Base-by-base conservation (phyloP, 176 grass and related monocot genomes). In the Areca catechu region DNA sequence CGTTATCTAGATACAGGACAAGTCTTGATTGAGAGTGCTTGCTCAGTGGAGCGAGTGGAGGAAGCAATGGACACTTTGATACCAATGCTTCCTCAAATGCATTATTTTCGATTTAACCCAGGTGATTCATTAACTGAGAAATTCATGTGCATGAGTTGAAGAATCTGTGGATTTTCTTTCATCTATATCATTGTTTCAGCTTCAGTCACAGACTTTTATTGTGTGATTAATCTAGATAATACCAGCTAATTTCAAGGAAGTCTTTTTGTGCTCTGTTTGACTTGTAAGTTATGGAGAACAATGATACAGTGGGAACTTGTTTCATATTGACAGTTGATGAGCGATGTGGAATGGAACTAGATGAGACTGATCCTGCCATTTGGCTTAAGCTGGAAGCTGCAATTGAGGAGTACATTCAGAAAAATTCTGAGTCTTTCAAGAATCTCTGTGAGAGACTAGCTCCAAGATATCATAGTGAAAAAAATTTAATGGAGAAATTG, bases 31-130 rank as follows among this genome's bases (percentile, higher is more conserved):
- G 93, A 97, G 80, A 97, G 93, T 77, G 27, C 93, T 52, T 91
- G 87, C 65, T 97, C 93, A 51, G 93, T 97, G 51, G 93, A 97
- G 58, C 78, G 86, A 78, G 93, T 92, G 60, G 93, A 91, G 75
- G 93, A 97, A 80, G 78, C 80, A 59, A 58, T 97, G 75, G 93
- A 97, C 29, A 91, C 83, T 68, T 79, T 97, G 66, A 84, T 91
- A 77, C 87, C 93, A 4, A 88, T 97, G 93, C 78, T 91, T 70
- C 93, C 93, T 24, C 87, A 97, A 64, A 90, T 97, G 75, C 83
- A 92, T 54, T 97, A 97, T 74, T 88, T 88, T 70, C 93, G 87
- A n/a, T 97, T 97, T 48, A 91, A 97, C 70, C 93, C 93, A 91
- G 87, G 87, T 97, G 73, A 80, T 69, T 49, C 56, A 62, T 49